A percentile compares a stretch with the other conserved stretches of the same genome.
These are phyloP conservation scores for Phaffia australis DNA, from an alignment of 768 basidiomycete genomes.

Conservation along the genomic window DNA sequence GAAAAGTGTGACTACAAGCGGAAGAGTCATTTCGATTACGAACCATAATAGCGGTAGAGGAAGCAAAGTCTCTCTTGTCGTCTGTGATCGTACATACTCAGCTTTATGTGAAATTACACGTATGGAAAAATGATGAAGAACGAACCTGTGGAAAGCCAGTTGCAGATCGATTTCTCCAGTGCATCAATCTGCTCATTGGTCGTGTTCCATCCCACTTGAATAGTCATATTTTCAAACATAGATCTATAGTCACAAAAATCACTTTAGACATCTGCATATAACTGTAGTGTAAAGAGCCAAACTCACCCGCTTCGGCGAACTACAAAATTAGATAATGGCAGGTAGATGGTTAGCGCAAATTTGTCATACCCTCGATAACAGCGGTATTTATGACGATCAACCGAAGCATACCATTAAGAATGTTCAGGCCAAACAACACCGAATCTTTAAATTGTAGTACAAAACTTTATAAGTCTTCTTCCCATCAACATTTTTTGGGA, in stretches of 20 bases:
- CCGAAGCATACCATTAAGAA: conserved; percentile 17
- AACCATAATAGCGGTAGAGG: conserved; percentile 53
- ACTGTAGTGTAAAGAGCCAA: background rate
- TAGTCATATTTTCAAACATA: conserved; percentile 49
- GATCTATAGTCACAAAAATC: background rate
- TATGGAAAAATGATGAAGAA: too few relatives aligned
- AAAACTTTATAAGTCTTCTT: conserved; percentile 2
- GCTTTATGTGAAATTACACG: too few relatives aligned
- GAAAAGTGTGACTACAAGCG: background rate
- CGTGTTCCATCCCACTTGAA: conserved; percentile 68
- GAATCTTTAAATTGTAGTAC: conserved; percentile 35
- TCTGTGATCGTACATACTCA: conserved; percentile 36
- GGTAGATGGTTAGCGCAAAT: conserved; percentile 6
- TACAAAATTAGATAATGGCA: conserved; percentile 47
- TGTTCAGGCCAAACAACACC: background rate
- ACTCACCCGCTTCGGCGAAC: conserved; percentile 2
- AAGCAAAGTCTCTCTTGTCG: conserved; percentile 67
- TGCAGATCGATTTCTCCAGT: conserved; percentile 56
- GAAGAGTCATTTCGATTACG: background rate
- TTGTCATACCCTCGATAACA: conserved; percentile 6
- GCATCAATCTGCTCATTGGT: conserved; percentile 53
- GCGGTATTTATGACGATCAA: background rate
- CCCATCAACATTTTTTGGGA: background rate
- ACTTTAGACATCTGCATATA: too few relatives aligned
- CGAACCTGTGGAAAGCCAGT: conserved; percentile 53